Conservation (phyloP, 169 alveolate species). For the Plasmodium gallinaceum region DNA sequence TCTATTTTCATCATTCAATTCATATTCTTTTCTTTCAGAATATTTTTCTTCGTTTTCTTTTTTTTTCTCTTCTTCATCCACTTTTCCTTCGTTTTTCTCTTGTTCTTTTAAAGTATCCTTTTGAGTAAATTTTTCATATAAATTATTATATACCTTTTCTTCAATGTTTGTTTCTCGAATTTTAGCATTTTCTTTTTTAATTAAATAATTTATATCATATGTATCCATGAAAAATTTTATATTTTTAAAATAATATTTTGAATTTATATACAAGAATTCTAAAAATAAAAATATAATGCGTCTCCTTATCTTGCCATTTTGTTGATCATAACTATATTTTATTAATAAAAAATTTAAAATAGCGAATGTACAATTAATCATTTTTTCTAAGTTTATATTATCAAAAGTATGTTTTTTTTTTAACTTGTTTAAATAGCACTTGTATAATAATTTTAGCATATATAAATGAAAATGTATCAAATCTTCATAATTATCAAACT, state of each 20-base stretch:
- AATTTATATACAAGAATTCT: conserved; percentile 49
- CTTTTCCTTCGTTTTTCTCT: background rate
- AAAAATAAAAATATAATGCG: conserved; percentile 48
- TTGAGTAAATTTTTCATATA: background rate
- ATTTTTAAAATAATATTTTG: conserved; percentile 64
- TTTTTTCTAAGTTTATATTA: conserved; percentile 30
- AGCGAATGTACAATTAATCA: conserved; percentile 35
- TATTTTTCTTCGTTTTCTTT: background rate
- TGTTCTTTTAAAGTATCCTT: background rate
- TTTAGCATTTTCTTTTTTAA: conserved; percentile 22
- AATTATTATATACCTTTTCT: background rate
- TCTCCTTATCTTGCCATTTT: background rate
- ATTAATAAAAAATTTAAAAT: conserved; percentile 46
- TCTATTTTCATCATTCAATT: too few relatives aligned
- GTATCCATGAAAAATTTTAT: conserved; percentile 37
- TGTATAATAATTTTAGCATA: conserved; percentile 56
- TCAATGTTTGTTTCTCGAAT: background rate
- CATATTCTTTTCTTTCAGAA: background rate
- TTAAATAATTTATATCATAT: conserved; percentile 51
- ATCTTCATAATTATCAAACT: conserved; percentile 14
- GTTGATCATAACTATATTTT: conserved; percentile 51
- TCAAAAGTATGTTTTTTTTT: conserved; percentile 16
- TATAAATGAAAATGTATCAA: conserved; percentile 50
- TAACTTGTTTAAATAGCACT: conserved; percentile 31
- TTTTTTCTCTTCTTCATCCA: background rate